Conservation (phyloP, 257 asterid genomes). For the Avicennia marina region DNA sequence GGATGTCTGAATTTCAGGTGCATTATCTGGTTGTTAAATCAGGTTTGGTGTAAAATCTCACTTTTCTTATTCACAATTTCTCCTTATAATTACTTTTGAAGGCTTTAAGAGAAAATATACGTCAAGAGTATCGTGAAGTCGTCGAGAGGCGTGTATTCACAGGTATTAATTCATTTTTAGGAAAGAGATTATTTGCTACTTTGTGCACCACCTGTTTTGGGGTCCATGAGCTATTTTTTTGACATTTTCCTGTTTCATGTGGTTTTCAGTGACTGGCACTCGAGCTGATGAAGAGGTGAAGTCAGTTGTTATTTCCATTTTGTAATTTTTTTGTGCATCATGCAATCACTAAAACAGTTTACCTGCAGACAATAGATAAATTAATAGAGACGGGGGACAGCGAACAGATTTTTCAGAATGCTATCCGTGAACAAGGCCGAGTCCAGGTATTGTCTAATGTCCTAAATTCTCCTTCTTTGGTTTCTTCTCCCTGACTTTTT, state of each 20-base stretch:
- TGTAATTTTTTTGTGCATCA: slow-evolving; percentile 9
- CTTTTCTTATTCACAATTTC: slow-evolving; percentile 12
- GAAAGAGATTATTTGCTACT: too few relatives aligned
- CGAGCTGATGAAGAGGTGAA: slow-evolving; percentile 95
- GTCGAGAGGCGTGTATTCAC: slow-evolving; percentile 97
- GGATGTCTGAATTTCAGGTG: slow-evolving; percentile 95
- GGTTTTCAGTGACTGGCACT: slow-evolving; percentile 70
- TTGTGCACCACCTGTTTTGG: not conserved
- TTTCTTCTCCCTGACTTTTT: too few relatives aligned
- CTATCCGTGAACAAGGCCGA: slow-evolving; percentile 91
- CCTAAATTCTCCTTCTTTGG: too few relatives aligned
- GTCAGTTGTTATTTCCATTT: not conserved
- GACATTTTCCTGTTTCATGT: slow-evolving; percentile 11
- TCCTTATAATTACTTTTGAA: slow-evolving; percentile 29
- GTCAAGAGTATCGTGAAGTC: slow-evolving; percentile 95
- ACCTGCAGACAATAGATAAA: slow-evolving; percentile 72
- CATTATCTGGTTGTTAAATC: not conserved
- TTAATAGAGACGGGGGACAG: slow-evolving; percentile 97
- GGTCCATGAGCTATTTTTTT: slow-evolving; percentile 12
- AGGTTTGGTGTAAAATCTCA: slow-evolving; percentile 4
- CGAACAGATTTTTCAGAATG: slow-evolving; percentile 93
- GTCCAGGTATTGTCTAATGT: slow-evolving; percentile 90
- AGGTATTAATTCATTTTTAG: slow-evolving; percentile 43
- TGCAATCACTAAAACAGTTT: slow-evolving; percentile 16
- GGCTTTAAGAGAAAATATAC: slow-evolving; percentile 89